These are phyloP conservation scores for Aspergillus affinis DNA, from an alignment of 495 filamentous ascomycete species.

Conservation along the genomic window DNA sequence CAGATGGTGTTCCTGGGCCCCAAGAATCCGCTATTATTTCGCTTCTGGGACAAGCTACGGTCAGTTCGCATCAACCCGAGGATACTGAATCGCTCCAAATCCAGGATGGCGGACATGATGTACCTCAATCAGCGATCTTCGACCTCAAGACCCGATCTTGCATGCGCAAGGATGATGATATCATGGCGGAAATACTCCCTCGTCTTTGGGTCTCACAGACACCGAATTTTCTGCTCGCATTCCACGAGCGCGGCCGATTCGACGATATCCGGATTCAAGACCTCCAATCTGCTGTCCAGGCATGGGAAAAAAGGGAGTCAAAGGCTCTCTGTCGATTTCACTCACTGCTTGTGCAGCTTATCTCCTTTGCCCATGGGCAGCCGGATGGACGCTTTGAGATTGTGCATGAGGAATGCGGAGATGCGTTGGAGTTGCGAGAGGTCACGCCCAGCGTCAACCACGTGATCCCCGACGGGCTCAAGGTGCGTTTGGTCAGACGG, in stretches of 20 bases:
- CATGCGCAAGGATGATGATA: constrained; percentile 31
- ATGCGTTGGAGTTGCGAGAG: constrained; percentile 45
- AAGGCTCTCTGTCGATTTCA: constrained; percentile 36
- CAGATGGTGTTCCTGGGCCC: not conserved
- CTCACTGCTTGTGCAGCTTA: constrained; percentile 44
- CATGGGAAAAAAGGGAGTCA: constrained; percentile 54
- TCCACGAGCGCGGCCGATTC: constrained; percentile 56
- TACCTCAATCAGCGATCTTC: constrained; percentile 53
- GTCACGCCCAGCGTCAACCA: constrained; percentile 25
- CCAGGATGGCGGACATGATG: constrained; percentile 7
- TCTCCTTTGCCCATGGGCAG: constrained; percentile 35
- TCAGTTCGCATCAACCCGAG: not conserved
- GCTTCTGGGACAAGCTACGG: constrained; percentile 1
- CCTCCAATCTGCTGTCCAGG: constrained; percentile 41
- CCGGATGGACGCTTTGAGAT: constrained; percentile 44
- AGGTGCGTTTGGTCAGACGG: not conserved
- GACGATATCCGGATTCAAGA: constrained; percentile 48
- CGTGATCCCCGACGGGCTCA: constrained; percentile 13
- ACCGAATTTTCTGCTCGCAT: constrained; percentile 61
- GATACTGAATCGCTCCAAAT: constrained; percentile 8
- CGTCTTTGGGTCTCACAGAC: constrained; percentile 63
- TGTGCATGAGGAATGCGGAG: constrained; percentile 25
- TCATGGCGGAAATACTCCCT: constrained; percentile 47
- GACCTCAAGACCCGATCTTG: constrained; percentile 65
- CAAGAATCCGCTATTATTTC: not conserved